Conservation (phyloP, 345 rosid genomes). For the Populus tremula region DNA sequence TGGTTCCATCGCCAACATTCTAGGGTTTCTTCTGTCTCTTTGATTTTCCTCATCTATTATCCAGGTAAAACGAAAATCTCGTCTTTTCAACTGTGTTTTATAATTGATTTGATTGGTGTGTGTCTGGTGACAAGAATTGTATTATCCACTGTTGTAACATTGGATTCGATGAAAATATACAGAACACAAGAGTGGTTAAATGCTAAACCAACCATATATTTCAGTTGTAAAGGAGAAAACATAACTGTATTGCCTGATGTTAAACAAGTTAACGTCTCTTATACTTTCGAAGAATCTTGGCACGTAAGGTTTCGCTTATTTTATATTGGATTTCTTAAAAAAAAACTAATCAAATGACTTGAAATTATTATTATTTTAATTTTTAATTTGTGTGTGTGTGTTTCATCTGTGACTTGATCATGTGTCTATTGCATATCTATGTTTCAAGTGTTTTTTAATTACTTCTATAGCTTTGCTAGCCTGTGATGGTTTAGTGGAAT, state of each 20-base stretch:
- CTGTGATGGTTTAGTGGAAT: too few relatives aligned
- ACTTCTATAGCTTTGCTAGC: too few relatives aligned
- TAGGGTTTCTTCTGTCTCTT: background rate
- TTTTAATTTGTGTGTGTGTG: too few relatives aligned
- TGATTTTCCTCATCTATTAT: conserved; percentile 3
- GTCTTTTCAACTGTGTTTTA: background rate
- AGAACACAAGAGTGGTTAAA: conserved; percentile 23
- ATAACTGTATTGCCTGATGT: conserved; percentile 26
- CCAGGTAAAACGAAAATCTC: background rate
- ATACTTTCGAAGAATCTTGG: conserved; percentile 33
- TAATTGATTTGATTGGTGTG: background rate
- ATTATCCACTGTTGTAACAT: conserved; percentile 20
- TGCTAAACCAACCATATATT: conserved; percentile 24
- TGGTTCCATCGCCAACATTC: background rate
- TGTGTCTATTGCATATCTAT: too few relatives aligned
- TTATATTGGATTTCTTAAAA: too few relatives aligned
- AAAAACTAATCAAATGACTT: too few relatives aligned
- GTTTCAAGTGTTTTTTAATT: too few relatives aligned
- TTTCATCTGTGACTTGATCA: too few relatives aligned
- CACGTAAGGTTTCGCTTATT: conserved; percentile 2
- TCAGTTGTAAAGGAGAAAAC: conserved; percentile 28
- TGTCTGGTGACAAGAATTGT: conserved; percentile 13
- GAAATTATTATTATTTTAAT: too few relatives aligned
- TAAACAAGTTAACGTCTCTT: conserved; percentile 19
- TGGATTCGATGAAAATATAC: conserved; percentile 27